Evolutionary conservation across 371 early-diverging fungal genomes (phyloP), one percentile per base, ranked within the genome.

Genomic region (Mucor ambiguus): DNA sequence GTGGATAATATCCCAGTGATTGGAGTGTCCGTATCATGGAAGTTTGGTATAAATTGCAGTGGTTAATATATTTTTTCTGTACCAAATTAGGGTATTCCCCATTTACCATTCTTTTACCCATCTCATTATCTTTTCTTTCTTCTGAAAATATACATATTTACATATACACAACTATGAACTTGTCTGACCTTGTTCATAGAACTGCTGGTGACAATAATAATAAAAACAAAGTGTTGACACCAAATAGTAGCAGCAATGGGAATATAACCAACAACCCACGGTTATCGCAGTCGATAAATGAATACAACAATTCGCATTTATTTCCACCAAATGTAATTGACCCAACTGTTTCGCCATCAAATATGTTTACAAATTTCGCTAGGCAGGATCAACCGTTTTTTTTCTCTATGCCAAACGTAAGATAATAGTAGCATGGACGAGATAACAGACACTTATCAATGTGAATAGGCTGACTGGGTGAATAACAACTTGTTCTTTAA

Each of bases 101-200:
- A 52, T 28, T 52, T 14, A 52, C 24, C 24, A 16, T 41, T 18
- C 41, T 52, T 52, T 52, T 52, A 26, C 16, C 26, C 28, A 28
- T 52, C 24, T 52, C 28, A 14, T 52, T 28, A 11, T 52, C 52
- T 52, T 52, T 52, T 28, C 28, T 28, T 28, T 52, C 28, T 52
- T 77, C 28, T 28, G 18, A 41, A 41, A 41, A 41, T 41, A 41
- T 28, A 26, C 24, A 38, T 58, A 52, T 48, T 28, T 26, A 32
- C 46, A 22, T 37, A 43, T 38, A 56, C n/a, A 41, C 14, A 57
- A 55, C 57, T 67, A 75, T 75, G 75, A 75, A 75, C 70, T 66
- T 75, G 67, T 75, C 75, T 61, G 67, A 75, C 65, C 72, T 75
- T 58, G 75, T 75, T 57, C 75, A 75, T 72, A 64, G 72, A 64